Percentiles rank a stretch among this genome's conserved stretches.
Evolutionary conservation across 192 early-diverging fungal species (phyloP).

Genomic region (Backusella tarrabulga): DNA sequence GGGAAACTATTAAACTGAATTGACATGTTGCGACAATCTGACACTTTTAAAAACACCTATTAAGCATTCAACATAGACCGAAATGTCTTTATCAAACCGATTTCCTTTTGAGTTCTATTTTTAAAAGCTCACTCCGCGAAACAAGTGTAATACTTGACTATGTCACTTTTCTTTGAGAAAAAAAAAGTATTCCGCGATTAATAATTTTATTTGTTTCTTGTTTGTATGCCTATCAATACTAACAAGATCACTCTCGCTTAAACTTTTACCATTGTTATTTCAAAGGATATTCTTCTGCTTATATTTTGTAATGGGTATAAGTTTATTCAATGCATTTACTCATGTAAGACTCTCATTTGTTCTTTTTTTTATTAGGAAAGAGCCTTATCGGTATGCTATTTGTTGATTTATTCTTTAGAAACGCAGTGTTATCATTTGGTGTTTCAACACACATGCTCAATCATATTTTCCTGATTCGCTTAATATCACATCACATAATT

Average conservation of each 20-base stretch:
- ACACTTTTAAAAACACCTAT: too few relatives aligned
- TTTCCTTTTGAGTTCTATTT: too few relatives aligned
- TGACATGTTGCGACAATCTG: too few relatives aligned
- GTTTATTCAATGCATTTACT: constrained; percentile 2
- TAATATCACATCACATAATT: background rate
- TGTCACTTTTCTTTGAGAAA: too few relatives aligned
- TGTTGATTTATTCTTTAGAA: background rate
- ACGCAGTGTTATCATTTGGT: background rate
- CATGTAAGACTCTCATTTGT: background rate
- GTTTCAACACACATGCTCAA: background rate
- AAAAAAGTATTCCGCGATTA: too few relatives aligned
- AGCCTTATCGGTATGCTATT: background rate
- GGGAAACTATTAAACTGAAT: too few relatives aligned
- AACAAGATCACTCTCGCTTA: background rate
- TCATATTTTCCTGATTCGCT: background rate
- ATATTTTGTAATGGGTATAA: background rate
- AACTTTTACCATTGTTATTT: background rate
- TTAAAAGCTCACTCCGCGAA: too few relatives aligned
- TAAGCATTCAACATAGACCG: too few relatives aligned
- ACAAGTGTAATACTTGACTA: too few relatives aligned
- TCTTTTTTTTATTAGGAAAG: background rate
- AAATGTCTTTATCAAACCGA: too few relatives aligned
- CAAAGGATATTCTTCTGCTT: background rate
- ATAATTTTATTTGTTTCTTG: background rate
- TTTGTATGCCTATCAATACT: background rate